Conservation (phyloP, 2,329 filamentous ascomycete species). For the Colletotrichum nymphaeae region DNA sequence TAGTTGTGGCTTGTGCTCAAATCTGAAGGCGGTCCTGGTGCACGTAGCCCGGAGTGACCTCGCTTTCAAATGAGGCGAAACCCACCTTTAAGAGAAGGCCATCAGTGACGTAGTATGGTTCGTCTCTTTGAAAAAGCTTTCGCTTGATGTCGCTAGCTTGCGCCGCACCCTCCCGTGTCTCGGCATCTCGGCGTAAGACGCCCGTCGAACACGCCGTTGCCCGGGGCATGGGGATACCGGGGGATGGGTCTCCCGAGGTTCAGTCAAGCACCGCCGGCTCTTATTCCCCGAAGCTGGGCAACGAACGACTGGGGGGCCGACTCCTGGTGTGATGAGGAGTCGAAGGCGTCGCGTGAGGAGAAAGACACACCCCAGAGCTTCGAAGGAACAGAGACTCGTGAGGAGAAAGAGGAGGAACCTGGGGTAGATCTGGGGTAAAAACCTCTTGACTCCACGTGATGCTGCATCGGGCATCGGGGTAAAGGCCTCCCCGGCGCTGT, state of each 20-base stretch:
- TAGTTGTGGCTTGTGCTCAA: neutral
- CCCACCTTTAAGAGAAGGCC: neutral
- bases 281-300: neutral
- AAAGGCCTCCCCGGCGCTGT: neutral
- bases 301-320: neutral
- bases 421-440: neutral
- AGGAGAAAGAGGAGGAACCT: neutral
- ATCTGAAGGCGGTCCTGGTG: no score
- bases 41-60: neutral
- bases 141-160: neutral
- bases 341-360: no score
- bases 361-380: no score
- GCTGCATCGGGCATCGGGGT: neutral
- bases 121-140: neutral
- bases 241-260: neutral
- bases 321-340: neutral
- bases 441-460: neutral
- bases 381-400: neutral
- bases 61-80: neutral
- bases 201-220: neutral
- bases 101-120: neutral
- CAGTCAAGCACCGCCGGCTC: neutral
- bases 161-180: neutral
- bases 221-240: slow-evolving; percentile 1
- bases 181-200: neutral